Percentiles rank a stretch among this genome's conserved stretches.
These are phyloP conservation scores for Plasmodium cynomolgi DNA, from an alignment of 169 alveolate genomes.

Conservation along the genomic window DNA sequence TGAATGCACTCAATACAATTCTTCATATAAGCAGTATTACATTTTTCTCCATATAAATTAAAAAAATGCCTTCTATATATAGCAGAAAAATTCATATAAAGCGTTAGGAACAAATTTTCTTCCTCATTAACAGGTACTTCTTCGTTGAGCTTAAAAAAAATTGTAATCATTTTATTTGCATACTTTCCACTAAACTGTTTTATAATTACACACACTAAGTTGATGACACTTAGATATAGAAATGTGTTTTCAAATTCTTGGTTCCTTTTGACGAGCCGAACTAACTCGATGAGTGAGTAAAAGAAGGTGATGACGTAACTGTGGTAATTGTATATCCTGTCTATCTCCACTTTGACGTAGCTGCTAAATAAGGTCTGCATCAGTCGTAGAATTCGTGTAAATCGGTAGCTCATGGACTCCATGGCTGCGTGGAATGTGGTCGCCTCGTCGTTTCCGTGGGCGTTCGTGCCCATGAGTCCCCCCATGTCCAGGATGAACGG, in stretches of 20 bases:
- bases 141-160: constrained; percentile 52
- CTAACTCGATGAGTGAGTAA: constrained; percentile 23
- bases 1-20: constrained; percentile 68
- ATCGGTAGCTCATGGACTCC: background rate
- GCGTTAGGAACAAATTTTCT: constrained; percentile 30
- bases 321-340: constrained; percentile 26
- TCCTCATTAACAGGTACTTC: constrained; percentile 45
- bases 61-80: constrained; percentile 59
- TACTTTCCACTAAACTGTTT: constrained; percentile 12
- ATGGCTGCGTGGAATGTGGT: background rate
- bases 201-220: constrained; percentile 37
- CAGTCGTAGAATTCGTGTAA: background rate
- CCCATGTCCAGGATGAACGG: background rate
- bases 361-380: background rate
- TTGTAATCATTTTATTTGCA: constrained; percentile 22
- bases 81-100: constrained; percentile 38
- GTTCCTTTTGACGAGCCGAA: constrained; percentile 10
- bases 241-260: constrained; percentile 30
- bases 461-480: background rate
- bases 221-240: constrained; percentile 1
- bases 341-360: constrained; percentile 46
- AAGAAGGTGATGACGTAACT: constrained; percentile 28
- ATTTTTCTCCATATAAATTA: constrained; percentile 51
- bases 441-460: background rate
- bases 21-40: constrained; percentile 35